These are phyloP conservation scores for Pachysandra terminalis DNA, from an alignment of 164 flowering plant species.

Conservation along the genomic window DNA sequence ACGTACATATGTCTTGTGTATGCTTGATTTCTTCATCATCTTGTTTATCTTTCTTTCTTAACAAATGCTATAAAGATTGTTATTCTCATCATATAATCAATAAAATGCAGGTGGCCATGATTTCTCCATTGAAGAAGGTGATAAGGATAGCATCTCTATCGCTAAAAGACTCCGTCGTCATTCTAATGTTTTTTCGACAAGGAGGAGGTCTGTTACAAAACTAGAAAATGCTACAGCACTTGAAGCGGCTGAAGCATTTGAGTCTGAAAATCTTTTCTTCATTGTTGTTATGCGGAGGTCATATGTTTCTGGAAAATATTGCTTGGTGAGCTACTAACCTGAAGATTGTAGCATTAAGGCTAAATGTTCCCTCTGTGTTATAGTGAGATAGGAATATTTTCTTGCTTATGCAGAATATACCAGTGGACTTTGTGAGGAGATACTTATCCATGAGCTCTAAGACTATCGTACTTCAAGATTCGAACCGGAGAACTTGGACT, in stretches of 20 bases:
- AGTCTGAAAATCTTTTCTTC: slow-evolving; percentile 20
- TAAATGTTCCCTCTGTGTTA: neutral
- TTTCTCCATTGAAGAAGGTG: neutral
- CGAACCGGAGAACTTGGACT: slow-evolving; percentile 15
- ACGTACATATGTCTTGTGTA: no score
- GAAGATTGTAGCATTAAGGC: neutral
- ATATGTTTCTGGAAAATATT: neutral
- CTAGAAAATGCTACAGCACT: neutral
- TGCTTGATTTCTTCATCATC: no score
- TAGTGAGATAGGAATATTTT: neutral
- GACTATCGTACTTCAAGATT: slow-evolving; percentile 1
- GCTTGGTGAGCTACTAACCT: slow-evolving; percentile 9
- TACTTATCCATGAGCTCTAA: neutral
- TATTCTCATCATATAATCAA: neutral
- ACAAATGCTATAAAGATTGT: no score
- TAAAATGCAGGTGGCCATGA: neutral
- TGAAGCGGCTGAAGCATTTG: slow-evolving; percentile 10
- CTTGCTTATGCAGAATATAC: neutral
- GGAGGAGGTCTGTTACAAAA: neutral
- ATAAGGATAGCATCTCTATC: neutral
- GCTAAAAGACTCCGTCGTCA: neutral
- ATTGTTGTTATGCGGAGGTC: slow-evolving; percentile 18
- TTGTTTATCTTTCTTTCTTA: no score
- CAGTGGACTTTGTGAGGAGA: slow-evolving; percentile 1
- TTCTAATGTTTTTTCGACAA: neutral